Evolutionary conservation across 2,329 filamentous ascomycete species (phyloP).

Genomic region (Drechmeria coniospora): DNA sequence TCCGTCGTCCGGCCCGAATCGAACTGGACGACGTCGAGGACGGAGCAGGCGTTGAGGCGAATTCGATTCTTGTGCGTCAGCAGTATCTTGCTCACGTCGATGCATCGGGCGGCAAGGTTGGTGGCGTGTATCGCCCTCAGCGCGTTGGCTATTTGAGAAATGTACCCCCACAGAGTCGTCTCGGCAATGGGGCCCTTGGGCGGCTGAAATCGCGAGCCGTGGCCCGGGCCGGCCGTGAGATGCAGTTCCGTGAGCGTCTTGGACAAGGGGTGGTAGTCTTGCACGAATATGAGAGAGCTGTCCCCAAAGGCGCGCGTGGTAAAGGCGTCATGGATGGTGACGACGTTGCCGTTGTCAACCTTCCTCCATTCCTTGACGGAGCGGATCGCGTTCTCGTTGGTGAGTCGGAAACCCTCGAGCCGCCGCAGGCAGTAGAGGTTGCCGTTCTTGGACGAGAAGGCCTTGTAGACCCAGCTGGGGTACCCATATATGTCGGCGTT

Average conservation of each 20-base stretch:
- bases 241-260: conserved; percentile 82
- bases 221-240: conserved; percentile 28
- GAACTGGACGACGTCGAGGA: conserved; percentile 78
- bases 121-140: conserved; percentile 71
- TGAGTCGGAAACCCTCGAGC: conserved; percentile 77
- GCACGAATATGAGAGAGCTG: conserved; percentile 85
- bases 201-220: conserved; percentile 28
- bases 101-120: conserved; percentile 69
- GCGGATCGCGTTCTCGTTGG: conserved; percentile 76
- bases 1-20: conserved; percentile 52
- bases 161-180: conserved; percentile 74
- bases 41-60: conserved; percentile 72
- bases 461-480: conserved; percentile 91
- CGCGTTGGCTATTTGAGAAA: conserved; percentile 80
- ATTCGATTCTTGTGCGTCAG: conserved; percentile 83
- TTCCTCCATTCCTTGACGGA: conserved; percentile 82
- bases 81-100: conserved; percentile 79
- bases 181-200: conserved; percentile 47
- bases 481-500: conserved; percentile 71
- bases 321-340: conserved; percentile 81
- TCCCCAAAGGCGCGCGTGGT: conserved; percentile 88
- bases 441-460: conserved; percentile 74
- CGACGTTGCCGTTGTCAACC: conserved; percentile 65
- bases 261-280: conserved; percentile 81
- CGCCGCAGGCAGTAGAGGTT: conserved; percentile 76